Base-by-base conservation (phyloP, 805 yeast species). In the Lachancea cidri region DNA sequence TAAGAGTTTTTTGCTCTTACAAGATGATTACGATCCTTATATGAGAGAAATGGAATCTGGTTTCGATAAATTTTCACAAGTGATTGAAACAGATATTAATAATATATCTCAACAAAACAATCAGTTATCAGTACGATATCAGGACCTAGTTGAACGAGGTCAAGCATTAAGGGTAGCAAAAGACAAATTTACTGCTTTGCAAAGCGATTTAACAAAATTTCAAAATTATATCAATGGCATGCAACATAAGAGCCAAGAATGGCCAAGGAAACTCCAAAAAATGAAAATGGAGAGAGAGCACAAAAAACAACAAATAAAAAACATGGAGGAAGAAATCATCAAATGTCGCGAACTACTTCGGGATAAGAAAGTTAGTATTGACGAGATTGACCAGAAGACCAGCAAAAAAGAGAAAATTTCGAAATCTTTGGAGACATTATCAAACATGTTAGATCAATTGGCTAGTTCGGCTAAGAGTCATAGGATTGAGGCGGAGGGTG, bases 131-230 rank as follows among this genome's bases (percentile, higher is more conserved):
- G 50, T 51, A 1, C 65, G 71, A 36, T 70, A 70, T 38, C 63
- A 71, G 19, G 66, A 64, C 17, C 50, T 79, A 1, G 57, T 68
- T 30, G 62, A 63, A 4, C 75, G 76, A 46, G 65, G 72, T 36
- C 70, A 72, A 17, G 63, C 68, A 15, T 64, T 80, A 27, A 73
- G 72, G 36, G 65, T 72, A 17, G 74, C 81, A 17, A 72, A 73
- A 42, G 76, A 74, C 53, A 79, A 81, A 55, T 62, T 77, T 4
- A 70, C 68, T 45, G 84, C 86, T 1, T 65, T 87, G 41, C 83
- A 81, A 48, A 76, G 76, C 46, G 96, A 87, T 59, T 68, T 83
- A 33, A 66, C 67, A 33, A 83, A 83, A 59, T 83, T 86, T 53
- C 73, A 76, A 51, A 81, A 79, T n/a, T 86, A 83, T 55, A 78